These are phyloP conservation scores for Teratosphaeria destructans DNA, from an alignment of 2,329 filamentous ascomycete genomes.

Conservation along the genomic window DNA sequence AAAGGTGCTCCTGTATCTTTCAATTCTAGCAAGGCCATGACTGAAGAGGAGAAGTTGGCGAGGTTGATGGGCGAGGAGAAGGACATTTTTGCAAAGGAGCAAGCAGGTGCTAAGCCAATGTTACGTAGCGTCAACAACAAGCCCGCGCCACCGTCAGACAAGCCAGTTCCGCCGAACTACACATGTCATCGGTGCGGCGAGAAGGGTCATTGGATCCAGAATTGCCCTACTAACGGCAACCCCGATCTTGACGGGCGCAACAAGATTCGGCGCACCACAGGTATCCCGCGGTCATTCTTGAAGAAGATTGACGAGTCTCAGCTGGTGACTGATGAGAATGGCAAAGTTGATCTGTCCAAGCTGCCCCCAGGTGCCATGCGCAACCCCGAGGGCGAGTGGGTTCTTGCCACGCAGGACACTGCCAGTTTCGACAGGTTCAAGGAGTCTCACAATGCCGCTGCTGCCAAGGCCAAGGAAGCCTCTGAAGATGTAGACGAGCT, in stretches of 20 bases:
- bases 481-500: conserved; percentile 74
- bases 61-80: conserved; percentile 86
- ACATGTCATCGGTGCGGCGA: conserved; percentile 93
- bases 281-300: conserved; percentile 89
- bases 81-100: conserved; percentile 85
- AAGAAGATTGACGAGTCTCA: conserved; percentile 75
- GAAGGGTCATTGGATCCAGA: conserved; percentile 97
- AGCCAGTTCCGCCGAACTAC: conserved; percentile 86
- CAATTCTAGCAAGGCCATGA: conserved; percentile 63
- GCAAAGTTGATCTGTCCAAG: conserved; percentile 64
- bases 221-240: conserved; percentile 96
- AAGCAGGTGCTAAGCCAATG: conserved; percentile 63
- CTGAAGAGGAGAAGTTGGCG: conserved; percentile 86
- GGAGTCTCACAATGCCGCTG: conserved; percentile 80
- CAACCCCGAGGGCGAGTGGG: conserved; percentile 93
- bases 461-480: conserved; percentile 64
- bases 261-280: conserved; percentile 89
- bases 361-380: conserved; percentile 88
- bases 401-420: conserved; percentile 91
- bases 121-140: conserved; percentile 41
- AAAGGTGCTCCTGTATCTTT: conserved; percentile 30
- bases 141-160: conserved; percentile 70
- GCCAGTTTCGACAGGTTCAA: conserved; percentile 95
- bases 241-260: conserved; percentile 90
- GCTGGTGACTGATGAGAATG: conserved; percentile 51